These are phyloP conservation scores for Bothriochloa decipiens DNA, from an alignment of 176 grass and related monocot species.

Conservation along the genomic window DNA sequence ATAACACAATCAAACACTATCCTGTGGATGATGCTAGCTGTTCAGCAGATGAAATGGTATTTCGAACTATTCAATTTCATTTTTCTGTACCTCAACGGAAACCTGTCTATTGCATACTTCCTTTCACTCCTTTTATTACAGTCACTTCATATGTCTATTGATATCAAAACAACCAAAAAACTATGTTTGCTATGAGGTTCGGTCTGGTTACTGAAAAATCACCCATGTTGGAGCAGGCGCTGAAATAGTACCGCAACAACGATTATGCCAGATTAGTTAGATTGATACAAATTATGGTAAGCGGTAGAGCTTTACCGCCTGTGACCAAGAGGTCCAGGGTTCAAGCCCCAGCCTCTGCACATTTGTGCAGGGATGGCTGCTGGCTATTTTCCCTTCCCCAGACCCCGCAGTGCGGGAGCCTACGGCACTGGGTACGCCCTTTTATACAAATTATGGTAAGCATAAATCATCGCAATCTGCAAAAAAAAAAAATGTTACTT, in stretches of 20 bases:
- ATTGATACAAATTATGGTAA: not conserved
- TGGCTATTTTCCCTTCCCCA: too few species aligned
- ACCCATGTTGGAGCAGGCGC: not conserved
- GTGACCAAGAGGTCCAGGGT: too few species aligned
- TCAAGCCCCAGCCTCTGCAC: too few species aligned
- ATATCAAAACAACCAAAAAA: not conserved
- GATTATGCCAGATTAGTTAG: not conserved
- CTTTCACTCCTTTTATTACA: not conserved
- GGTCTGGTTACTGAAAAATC: not conserved
- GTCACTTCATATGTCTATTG: not conserved
- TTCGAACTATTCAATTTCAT: not conserved
- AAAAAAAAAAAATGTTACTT: not conserved
- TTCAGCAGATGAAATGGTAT: constrained; percentile 65
- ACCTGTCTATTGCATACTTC: not conserved
- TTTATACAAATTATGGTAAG: not conserved
- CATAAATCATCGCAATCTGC: not conserved
- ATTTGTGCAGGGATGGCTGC: too few species aligned
- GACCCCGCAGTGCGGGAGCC: too few species aligned
- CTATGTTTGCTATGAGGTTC: not conserved
- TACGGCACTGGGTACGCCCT: too few species aligned
- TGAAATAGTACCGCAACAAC: not conserved
- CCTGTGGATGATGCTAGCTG: constrained; percentile 78
- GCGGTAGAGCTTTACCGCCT: too few species aligned
- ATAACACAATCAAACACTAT: constrained; percentile 67
- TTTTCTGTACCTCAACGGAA: not conserved